phyloP scores from a whole-genome alignment of 805 yeast genomes.

The Wickerhamomyces mucosus region DNA sequence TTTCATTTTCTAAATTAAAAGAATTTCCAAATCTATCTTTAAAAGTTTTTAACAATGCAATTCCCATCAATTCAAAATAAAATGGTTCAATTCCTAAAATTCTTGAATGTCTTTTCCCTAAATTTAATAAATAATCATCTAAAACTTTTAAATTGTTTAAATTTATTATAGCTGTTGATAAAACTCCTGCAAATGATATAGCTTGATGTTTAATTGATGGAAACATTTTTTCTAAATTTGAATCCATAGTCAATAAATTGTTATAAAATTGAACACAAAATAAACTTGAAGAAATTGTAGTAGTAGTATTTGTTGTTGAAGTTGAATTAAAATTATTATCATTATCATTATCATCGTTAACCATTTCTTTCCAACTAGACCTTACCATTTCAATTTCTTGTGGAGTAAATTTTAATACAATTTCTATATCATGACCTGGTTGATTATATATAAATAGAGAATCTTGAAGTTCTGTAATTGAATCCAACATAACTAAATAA shows the following conservation, averaged over 20 bases:
- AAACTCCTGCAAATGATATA: constrained; percentile 67
- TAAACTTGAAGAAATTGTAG: constrained; percentile 42
- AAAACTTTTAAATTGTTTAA: constrained; percentile 49
- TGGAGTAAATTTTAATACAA: constrained; percentile 20
- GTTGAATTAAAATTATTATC: constrained; percentile 4
- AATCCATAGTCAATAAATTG: constrained; percentile 52
- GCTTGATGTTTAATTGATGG: constrained; percentile 78
- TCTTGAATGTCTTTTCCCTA: constrained; percentile 71
- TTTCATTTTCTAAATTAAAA: constrained; percentile 53
- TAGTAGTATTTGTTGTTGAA: constrained; percentile 5
- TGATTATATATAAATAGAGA: neutral
- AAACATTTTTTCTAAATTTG: constrained; percentile 51
- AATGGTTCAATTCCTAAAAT: constrained; percentile 63
- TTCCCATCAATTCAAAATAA: constrained; percentile 65
- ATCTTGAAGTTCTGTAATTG: neutral
- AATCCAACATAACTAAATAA: neutral
- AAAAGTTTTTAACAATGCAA: constrained; percentile 58
- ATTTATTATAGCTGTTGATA: constrained; percentile 56
- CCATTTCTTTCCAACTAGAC: constrained; percentile 29
- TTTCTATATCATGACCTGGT: constrained; percentile 12
- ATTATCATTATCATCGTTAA: constrained; percentile 22
- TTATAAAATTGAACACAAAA: constrained; percentile 73
- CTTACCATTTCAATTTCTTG: constrained; percentile 27
- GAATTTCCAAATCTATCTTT: constrained; percentile 46
- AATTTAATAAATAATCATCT: constrained; percentile 47